These are phyloP conservation scores for Scytalidium lignicola DNA, from an alignment of 2,329 filamentous ascomycete genomes.

Conservation along the genomic window DNA sequence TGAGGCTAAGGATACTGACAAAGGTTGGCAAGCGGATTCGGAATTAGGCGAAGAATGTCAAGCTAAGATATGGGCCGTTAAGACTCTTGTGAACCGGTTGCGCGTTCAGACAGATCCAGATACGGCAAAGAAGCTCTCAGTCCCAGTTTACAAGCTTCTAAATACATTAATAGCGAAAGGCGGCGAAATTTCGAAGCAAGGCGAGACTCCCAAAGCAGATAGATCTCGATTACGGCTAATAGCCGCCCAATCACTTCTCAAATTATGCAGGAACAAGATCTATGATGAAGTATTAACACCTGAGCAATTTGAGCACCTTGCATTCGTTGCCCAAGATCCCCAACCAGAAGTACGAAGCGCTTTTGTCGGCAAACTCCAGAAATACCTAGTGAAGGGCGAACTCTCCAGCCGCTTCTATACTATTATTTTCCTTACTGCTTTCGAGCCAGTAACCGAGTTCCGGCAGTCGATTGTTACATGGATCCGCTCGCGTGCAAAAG, in stretches of 20 bases:
- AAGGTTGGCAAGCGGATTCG: conserved; percentile 62
- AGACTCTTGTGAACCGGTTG: conserved; percentile 79
- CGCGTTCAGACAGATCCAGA: conserved; percentile 50
- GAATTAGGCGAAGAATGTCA: conserved; percentile 74
- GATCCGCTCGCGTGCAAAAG: conserved; percentile 74
- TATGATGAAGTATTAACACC: conserved; percentile 73
- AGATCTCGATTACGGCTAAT: conserved; percentile 75
- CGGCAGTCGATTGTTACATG: conserved; percentile 77
- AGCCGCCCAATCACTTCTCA: conserved; percentile 76
- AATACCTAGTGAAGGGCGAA: conserved; percentile 72
- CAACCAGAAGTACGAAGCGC: conserved; percentile 67
- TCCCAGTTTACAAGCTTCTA: conserved; percentile 71
- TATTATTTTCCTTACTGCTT: conserved; percentile 84
- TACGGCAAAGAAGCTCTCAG: conserved; percentile 53
- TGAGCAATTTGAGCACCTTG: conserved; percentile 73
- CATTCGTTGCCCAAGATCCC: conserved; percentile 75
- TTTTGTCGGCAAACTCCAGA: conserved; percentile 84
- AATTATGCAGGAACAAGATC: conserved; percentile 71
- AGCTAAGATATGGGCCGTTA: conserved; percentile 79
- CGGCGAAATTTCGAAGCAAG: conserved; percentile 73
- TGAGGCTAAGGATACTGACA: conserved; percentile 50
- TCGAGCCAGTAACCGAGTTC: conserved; percentile 73
- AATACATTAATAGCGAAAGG: conserved; percentile 69
- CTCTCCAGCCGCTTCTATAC: conserved; percentile 78
- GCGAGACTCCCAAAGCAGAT: conserved; percentile 72